Conservation (phyloP, 2,329 filamentous ascomycete genomes). For the Botryosphaeria agaves region DNA sequence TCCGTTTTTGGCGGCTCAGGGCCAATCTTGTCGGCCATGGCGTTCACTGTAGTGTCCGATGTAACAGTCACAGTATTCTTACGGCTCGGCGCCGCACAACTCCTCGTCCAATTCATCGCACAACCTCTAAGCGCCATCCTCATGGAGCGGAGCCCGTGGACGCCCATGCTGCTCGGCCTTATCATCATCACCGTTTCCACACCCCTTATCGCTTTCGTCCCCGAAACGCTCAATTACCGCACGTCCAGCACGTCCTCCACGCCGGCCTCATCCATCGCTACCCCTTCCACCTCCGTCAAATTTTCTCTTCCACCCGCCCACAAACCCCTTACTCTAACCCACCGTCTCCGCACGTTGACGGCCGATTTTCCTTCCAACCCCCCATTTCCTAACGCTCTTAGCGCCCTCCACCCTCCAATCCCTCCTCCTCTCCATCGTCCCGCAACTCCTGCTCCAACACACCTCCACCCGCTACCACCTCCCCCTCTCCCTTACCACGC, state of each 20-base stretch:
- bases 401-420: neutral
- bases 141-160: constrained; percentile 17
- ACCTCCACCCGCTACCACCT: constrained; percentile 29
- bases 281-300: neutral
- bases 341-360: neutral
- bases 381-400: neutral
- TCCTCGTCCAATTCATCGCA: constrained; percentile 12
- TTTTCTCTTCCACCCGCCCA: neutral
- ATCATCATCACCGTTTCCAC: constrained; percentile 6
- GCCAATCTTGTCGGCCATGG: constrained; percentile 10
- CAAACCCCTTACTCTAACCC: constrained; percentile 6
- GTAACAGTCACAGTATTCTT: constrained; percentile 15
- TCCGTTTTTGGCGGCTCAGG: constrained; percentile 12
- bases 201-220: no score
- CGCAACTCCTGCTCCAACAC: neutral
- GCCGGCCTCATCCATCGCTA: neutral
- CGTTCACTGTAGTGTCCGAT: constrained; percentile 14
- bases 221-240: constrained; percentile 16
- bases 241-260: neutral
- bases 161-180: constrained; percentile 11
- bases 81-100: constrained; percentile 10
- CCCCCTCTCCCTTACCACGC: constrained; percentile 19
- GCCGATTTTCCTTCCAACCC: neutral
- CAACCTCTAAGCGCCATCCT: constrained; percentile 15
- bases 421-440: neutral